Conservation (phyloP, 2,329 filamentous ascomycete species). For the Thielaviopsis populi region DNA sequence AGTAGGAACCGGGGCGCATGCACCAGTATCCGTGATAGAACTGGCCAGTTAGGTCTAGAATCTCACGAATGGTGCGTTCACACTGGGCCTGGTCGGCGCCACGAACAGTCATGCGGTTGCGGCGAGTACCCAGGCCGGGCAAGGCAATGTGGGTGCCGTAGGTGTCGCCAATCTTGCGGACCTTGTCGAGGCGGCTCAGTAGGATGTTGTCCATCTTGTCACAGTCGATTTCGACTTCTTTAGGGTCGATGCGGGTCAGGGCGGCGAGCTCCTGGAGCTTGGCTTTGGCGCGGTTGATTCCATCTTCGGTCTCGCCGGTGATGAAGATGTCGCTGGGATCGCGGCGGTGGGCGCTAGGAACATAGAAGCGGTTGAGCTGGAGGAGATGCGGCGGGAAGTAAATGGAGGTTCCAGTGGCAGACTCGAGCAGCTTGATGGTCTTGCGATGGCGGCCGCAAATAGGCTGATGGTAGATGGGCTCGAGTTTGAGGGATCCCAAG, state of each 20-base stretch:
- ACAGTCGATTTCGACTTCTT: constrained; percentile 77
- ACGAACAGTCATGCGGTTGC: constrained; percentile 75
- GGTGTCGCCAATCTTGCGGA: constrained; percentile 92
- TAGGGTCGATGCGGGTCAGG: constrained; percentile 70
- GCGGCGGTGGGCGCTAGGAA: constrained; percentile 63
- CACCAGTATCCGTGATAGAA: constrained; percentile 98
- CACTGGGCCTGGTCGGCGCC: constrained; percentile 87
- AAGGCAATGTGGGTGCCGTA: constrained; percentile 94
- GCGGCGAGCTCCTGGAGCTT: constrained; percentile 76
- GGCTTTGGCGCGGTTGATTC: constrained; percentile 77
- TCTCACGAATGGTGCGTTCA: constrained; percentile 84
- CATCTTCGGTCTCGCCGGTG: constrained; percentile 72
- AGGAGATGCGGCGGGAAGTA: constrained; percentile 96
- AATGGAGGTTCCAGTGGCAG: constrained; percentile 86
- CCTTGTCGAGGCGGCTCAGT: constrained; percentile 81
- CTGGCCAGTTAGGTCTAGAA: constrained; percentile 93
- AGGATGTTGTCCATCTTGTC: constrained; percentile 93
- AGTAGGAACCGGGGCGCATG: constrained; percentile 25
- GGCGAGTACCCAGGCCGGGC: constrained; percentile 71
- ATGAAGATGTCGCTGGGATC: constrained; percentile 89
- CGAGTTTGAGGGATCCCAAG: constrained; percentile 68
- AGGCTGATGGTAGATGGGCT: constrained; percentile 76
- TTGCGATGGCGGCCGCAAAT: constrained; percentile 88
- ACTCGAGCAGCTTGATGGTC: constrained; percentile 97
- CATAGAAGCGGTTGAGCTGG: constrained; percentile 77